Base-by-base conservation (phyloP, 805 yeast genomes). In the Candida koratica region DNA sequence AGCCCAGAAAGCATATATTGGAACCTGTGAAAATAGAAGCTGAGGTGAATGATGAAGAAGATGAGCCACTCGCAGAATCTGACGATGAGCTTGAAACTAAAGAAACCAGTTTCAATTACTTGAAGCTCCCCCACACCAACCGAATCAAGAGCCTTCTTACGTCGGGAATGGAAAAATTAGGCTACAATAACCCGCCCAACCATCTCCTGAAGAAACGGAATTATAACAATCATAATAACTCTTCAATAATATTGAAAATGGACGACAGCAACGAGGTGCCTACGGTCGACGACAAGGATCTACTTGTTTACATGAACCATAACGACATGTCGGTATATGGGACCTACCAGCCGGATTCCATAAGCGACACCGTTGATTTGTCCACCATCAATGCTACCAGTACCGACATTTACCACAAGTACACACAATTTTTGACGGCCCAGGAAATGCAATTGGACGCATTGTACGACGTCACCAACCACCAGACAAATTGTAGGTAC, bases 1-100 rank as follows among this genome's bases (percentile, higher is more conserved):
- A 65, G 32, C 54, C 67, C 1, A 41, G 71, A 23, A 64, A 59
- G 25, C 51, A 18, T 14, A 12, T 40, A 9, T 27, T 25, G 10
- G 20, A 32, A 25, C 28, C 15, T 8, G 16, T 17, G 8, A 33
- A 30, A n/a, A 12, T 34, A 5, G 18, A 20, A 20, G 16, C 28
- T 5, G 32, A 16, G 10, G 36, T 28, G 6, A 17, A 18, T 3
- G 31, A 32, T 4, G 28, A 39, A 10, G 37, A 33, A 4, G n/a
- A 15, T n/a, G 32, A 23, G 4, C 23, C 25, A 8, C 11, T 28
- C 5, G 30, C 28, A 7, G 41, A 40, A 20, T 17, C 30, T 6
- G 39, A 36, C 3, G 42, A 35, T 12, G 29, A 37, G 13, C 25
- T 23, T 3, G 42, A 32, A 17, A 30, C 27, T 5, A 23, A 34